Conservation (phyloP, 139 green algal species). For the Closterium sp. region DNA sequence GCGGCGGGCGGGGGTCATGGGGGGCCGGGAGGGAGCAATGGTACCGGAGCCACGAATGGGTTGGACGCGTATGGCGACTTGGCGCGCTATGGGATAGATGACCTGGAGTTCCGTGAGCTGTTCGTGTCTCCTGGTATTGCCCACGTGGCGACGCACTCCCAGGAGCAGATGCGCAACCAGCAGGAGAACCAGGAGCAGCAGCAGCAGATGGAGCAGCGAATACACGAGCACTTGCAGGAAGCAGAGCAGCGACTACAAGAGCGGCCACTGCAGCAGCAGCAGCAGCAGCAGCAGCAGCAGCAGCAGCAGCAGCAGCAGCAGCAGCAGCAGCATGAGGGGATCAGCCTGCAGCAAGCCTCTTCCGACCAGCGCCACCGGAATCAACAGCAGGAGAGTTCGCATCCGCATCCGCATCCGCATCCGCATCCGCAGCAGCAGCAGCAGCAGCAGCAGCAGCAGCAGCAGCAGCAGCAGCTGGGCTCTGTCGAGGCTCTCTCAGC, state of each 20-base stretch:
- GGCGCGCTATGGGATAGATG: neutral
- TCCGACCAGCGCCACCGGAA: neutral
- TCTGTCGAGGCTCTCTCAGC: neutral
- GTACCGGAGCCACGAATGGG: neutral
- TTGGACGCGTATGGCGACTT: neutral
- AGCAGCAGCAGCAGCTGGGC: neutral
- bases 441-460: neutral
- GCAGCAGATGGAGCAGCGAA: neutral
- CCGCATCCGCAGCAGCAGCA: too few relatives aligned
- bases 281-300: neutral
- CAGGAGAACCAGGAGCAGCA: neutral
- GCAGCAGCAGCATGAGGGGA: neutral
- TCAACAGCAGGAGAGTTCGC: neutral
- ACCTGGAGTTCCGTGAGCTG: neutral
- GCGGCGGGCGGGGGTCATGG: neutral
- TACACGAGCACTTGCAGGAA: neutral
- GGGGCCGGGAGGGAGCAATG: neutral
- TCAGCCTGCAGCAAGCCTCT: neutral
- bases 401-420: too few relatives aligned
- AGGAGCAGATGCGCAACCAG: neutral
- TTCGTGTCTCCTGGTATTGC: neutral
- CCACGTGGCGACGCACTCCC: neutral
- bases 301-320: neutral
- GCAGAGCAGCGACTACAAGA: neutral
- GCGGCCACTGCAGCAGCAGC: too few relatives aligned